phyloP scores from a whole-genome alignment of 805 yeast genomes.

The Hanseniaspora vineae region DNA sequence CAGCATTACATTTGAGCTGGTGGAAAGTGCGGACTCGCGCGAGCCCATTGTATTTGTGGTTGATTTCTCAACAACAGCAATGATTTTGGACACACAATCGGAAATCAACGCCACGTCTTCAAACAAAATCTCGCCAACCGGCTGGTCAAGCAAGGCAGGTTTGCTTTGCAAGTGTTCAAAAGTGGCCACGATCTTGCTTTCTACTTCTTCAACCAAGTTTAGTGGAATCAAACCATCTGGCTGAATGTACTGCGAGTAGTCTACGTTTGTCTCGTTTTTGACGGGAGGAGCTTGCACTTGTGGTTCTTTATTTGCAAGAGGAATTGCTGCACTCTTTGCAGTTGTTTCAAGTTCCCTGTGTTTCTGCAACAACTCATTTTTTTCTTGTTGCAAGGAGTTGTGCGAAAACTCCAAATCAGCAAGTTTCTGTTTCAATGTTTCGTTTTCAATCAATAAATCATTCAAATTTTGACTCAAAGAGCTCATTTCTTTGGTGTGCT shows the following conservation, averaged over 20 bases:
- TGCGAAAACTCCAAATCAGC: slow-evolving; percentile 36
- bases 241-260: slow-evolving; percentile 3
- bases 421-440: slow-evolving; percentile 24
- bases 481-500: slow-evolving; percentile 11
- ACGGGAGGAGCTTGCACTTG: too few relatives aligned
- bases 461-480: slow-evolving; percentile 15
- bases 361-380: background rate
- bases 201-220: slow-evolving; percentile 3
- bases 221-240: slow-evolving; percentile 5
- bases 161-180: slow-evolving; percentile 2
- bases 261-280: slow-evolving; percentile 3
- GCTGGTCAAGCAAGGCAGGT: background rate
- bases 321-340: slow-evolving; percentile 1
- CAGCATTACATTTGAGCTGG: too few relatives aligned
- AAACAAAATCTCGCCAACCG: slow-evolving; percentile 12
- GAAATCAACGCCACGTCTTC: slow-evolving; percentile 16
- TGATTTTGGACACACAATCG: slow-evolving; percentile 11
- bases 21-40: background rate
- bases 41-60: background rate
- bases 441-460: slow-evolving; percentile 21
- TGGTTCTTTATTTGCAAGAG: too few relatives aligned
- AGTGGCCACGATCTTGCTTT: slow-evolving; percentile 1
- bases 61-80: background rate
- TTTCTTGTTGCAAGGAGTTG: background rate
- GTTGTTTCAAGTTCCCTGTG: background rate